Conservation (phyloP, 176 grass and related monocot species). For the Cocos nucifera region DNA sequence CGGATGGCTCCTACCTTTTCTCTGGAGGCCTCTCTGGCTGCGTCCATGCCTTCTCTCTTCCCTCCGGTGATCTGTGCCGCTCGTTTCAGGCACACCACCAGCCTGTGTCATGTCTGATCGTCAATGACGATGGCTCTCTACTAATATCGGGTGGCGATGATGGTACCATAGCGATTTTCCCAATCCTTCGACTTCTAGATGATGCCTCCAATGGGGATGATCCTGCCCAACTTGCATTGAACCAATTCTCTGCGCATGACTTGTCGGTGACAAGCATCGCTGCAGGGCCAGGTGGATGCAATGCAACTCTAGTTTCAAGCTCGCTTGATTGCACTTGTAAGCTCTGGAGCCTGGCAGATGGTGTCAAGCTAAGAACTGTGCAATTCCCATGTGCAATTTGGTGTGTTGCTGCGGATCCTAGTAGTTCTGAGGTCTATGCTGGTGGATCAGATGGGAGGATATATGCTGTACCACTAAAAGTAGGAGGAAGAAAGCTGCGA, state of each 20-base stretch:
- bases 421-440: constrained; percentile 3
- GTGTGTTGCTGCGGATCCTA: background rate
- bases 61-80: constrained; percentile 1
- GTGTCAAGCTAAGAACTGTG: constrained; percentile 4
- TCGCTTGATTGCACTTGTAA: constrained; percentile 32
- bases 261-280: constrained; percentile 5
- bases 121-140: constrained; percentile 30
- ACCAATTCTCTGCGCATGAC: constrained; percentile 5
- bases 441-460: constrained; percentile 15
- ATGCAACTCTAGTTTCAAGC: constrained; percentile 7
- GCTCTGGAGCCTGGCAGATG: constrained; percentile 20
- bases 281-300: constrained; percentile 18
- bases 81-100: constrained; percentile 11
- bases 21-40: constrained; percentile 17
- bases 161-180: constrained; percentile 14
- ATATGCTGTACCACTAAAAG: constrained; percentile 6
- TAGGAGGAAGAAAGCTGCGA: background rate
- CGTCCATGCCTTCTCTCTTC: constrained; percentile 14
- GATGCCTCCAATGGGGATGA: background rate
- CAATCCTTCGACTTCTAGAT: constrained; percentile 14
- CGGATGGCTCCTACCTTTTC: constrained; percentile 14
- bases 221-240: background rate
- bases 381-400: constrained; percentile 10
- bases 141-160: constrained; percentile 20
- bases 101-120: constrained; percentile 8